A percentile compares a stretch with the other conserved stretches of the same genome.
Conservation (phyloP, 2,329 filamentous ascomycete genomes). For the Colletotrichum cordylinicola region DNA sequence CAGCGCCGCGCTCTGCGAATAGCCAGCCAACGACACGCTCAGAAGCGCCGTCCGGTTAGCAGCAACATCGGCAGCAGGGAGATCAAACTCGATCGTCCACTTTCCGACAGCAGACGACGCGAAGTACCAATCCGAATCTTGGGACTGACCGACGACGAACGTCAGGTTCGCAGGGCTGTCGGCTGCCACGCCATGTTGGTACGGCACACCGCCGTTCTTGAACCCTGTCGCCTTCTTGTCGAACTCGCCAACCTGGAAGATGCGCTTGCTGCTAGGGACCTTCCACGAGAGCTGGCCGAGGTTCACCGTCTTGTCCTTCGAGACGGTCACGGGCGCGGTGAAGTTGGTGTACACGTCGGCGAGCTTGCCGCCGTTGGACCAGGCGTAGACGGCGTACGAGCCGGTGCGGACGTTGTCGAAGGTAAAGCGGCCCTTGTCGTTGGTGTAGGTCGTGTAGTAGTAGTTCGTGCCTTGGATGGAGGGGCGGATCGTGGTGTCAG, state of each 20-base stretch:
- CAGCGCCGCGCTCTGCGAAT: conserved; percentile 28
- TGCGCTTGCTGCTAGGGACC: conserved; percentile 23
- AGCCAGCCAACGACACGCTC: conserved; percentile 44
- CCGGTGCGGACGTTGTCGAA: conserved; percentile 45
- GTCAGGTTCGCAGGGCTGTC: conserved; percentile 47
- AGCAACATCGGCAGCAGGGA: background rate
- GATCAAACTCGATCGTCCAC: conserved; percentile 31
- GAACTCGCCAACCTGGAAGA: conserved; percentile 51
- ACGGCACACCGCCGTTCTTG: conserved; percentile 40
- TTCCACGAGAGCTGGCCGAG: conserved; percentile 10
- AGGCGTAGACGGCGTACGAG: conserved; percentile 49
- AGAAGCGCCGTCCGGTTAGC: conserved; percentile 32
- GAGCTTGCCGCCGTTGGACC: conserved; percentile 46
- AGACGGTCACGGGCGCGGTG: conserved; percentile 38
- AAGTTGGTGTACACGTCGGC: conserved; percentile 46
- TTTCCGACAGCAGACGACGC: conserved; percentile 39
- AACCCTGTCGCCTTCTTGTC: conserved; percentile 49
- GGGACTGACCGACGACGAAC: conserved; percentile 40
- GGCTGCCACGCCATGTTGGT: conserved; percentile 44
- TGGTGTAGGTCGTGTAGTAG: conserved; percentile 50
- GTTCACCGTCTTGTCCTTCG: conserved; percentile 25
- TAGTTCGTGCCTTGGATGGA: conserved; percentile 30
- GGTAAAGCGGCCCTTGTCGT: conserved; percentile 42
- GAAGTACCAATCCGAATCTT: conserved; percentile 48
- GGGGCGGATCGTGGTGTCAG: conserved; percentile 32